Conservation (phyloP, 257 asterid species). For the Ilex aquifolium region DNA sequence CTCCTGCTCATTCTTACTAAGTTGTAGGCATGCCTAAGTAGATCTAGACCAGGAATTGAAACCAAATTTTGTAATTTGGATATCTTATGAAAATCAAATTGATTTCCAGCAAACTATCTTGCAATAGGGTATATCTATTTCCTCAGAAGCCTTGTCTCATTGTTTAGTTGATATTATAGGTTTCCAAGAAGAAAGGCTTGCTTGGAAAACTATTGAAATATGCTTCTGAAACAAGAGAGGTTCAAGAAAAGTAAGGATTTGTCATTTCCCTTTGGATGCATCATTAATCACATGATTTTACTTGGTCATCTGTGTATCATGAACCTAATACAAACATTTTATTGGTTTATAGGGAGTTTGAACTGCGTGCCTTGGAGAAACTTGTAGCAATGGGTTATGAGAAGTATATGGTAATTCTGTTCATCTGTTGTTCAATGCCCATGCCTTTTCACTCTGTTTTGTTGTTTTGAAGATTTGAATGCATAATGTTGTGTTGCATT, state of each 20-base stretch:
- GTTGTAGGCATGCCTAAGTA: slow-evolving; percentile 1
- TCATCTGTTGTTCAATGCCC: slow-evolving; percentile 8
- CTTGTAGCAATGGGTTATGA: slow-evolving; percentile 76
- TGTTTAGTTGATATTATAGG: slow-evolving; percentile 36
- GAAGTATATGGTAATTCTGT: slow-evolving; percentile 68
- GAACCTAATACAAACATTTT: slow-evolving; percentile 23
- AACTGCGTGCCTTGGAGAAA: slow-evolving; percentile 65
- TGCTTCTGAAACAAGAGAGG: slow-evolving; percentile 51
- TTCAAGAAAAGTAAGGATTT: slow-evolving; percentile 58
- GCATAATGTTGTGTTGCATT: slow-evolving; percentile 7
- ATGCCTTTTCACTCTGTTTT: neutral
- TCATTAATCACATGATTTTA: slow-evolving; percentile 15
- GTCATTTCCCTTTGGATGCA: slow-evolving; percentile 11
- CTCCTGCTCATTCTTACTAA: slow-evolving; percentile 2
- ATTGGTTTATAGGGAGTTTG: slow-evolving; percentile 58
- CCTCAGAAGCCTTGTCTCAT: slow-evolving; percentile 9
- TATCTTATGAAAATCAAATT: slow-evolving; percentile 2
- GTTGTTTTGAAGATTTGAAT: slow-evolving; percentile 7
- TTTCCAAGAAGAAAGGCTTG: slow-evolving; percentile 51
- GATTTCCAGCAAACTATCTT: slow-evolving; percentile 1
- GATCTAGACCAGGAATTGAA: slow-evolving; percentile 12
- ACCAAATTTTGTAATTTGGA: slow-evolving; percentile 11
- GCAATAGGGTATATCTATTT: neutral
- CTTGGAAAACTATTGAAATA: slow-evolving; percentile 47
- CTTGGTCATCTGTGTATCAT: slow-evolving; percentile 7